Base-by-base conservation (phyloP, 202 grass and related monocot genomes). In the Setaria viridis region DNA sequence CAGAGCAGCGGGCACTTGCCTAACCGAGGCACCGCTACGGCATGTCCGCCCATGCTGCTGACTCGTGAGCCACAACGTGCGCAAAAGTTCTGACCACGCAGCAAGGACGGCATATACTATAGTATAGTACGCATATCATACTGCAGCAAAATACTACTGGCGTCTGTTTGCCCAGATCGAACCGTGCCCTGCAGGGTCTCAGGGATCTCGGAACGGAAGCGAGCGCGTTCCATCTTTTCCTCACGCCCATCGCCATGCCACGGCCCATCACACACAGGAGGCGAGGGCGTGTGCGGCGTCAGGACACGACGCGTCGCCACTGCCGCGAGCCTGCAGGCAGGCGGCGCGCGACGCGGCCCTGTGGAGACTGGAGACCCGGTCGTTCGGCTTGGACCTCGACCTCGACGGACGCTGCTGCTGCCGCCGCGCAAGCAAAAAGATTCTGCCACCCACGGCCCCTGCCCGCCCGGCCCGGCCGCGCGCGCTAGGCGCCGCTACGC, bases 31-130 rank as follows among this genome's bases (percentile, higher is more conserved):
- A 50, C 25, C 70, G 7, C 21, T 29, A 6, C 39, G 39, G 71
- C 48, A 74, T 74, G 71, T 53, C 9, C 7, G 48, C 71, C 71
- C 71, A 74, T 73, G 47, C 70, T 11, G 71, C 48, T 34, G 70
- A 7, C 9, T 68, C 34, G 17, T 11, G 46, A 5, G 70, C 29
- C 47, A 33, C 25, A 51, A 51, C 70, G 70, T 74, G 29, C 48
- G 14, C 70, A 9, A 74, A 74, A 10, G 39, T 17, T 54, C 14
- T 54, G 48, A 33, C 71, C 47, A 54, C 19, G 7, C 62, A 73
- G 7, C 7, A 53, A 72, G 46, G 21, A 50, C 29, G 47, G 6
- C 70, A 32, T 51, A 10, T 51, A 10, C 45, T 16, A 15, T 11
- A 2, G 39, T 60, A 60, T 10, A 29, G 57, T 3, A 11, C 19